phyloP scores from a whole-genome alignment of 495 filamentous ascomycete species.

The Aspergillus campestris region DNA sequence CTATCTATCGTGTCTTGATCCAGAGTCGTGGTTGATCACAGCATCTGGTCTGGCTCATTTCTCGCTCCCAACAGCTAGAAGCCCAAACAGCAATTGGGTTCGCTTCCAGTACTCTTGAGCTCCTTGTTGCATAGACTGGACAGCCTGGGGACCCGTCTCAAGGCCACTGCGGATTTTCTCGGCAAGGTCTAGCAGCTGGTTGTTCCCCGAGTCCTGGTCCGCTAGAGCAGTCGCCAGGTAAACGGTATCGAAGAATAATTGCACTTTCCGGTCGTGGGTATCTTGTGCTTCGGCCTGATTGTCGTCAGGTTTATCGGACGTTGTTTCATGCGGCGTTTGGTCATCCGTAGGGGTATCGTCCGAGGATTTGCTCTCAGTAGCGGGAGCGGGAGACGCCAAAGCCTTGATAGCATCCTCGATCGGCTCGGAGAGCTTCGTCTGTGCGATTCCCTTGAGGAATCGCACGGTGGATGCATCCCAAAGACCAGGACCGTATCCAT shows the following conservation, averaged over 20 bases:
- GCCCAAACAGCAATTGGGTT: constrained; percentile 65
- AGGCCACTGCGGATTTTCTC: constrained; percentile 38
- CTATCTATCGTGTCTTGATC: too few species aligned
- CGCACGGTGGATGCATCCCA: constrained; percentile 69
- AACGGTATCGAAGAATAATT: constrained; percentile 69
- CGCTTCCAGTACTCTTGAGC: constrained; percentile 73
- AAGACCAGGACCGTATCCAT: constrained; percentile 60
- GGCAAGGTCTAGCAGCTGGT: constrained; percentile 36
- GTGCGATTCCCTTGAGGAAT: constrained; percentile 50
- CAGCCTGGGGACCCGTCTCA: constrained; percentile 31
- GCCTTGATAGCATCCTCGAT: constrained; percentile 16
- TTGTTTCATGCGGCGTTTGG: background rate
- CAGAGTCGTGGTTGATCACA: too few species aligned
- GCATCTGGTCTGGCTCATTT: background rate
- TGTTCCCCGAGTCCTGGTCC: constrained; percentile 15
- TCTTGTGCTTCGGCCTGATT: constrained; percentile 5
- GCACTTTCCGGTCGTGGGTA: constrained; percentile 51
- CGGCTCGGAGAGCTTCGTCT: constrained; percentile 20
- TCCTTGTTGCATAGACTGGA: constrained; percentile 44
- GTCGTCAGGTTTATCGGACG: background rate
- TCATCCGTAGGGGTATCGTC: constrained; percentile 5
- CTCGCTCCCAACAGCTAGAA: constrained; percentile 26
- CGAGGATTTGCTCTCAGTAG: constrained; percentile 4
- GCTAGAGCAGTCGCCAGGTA: constrained; percentile 50
- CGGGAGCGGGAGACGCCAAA: constrained; percentile 10